Evolutionary conservation across 2,329 filamentous ascomycete genomes (phyloP), one percentile per base, ranked within the genome.

Genomic region (Cordyceps tenuipes): DNA sequence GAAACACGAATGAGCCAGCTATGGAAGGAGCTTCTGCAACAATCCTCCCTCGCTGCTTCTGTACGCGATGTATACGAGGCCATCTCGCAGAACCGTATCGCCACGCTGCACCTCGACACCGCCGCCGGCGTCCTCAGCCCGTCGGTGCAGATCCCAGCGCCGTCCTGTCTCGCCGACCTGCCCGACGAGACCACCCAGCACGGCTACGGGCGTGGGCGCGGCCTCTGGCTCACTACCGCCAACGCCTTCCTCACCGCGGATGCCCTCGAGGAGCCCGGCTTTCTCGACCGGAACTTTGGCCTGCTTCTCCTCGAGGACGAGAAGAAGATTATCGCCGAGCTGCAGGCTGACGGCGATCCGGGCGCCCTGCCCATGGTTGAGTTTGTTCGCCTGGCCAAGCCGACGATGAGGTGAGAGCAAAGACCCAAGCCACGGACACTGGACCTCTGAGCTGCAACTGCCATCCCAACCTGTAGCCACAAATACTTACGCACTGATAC

Each of bases 151-250:
- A 85, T 87, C 21, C 84, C 84, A 0, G 74, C 84, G 23, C 83
- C 84, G 0, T 84, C 84, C 56, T 91, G 89, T 61, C 85, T 91
- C 2, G 81, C 87, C 1, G 89, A 90, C 66, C 78, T 94, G 1
- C 87, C 82, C 2, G 81, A 87, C 17, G 83, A 85, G 29, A 86
- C 90, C 59, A 82, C 7, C 8, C 34, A 36, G 34, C 34, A 36
- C 34, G 34, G 34, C 34, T 12, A 9, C 34, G 34, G 82, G 36
- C 59, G 57, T 17, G 82, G 86, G 64, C 86, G 84, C 5, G 90
- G 91, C 0, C 79, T 96, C 0, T 93, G 91, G 87, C 78, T 96
- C 21, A 96, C 91, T 0, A 96, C 91, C 0, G 89, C 91, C 34
- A 91, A 93, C 66, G 86, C 87, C 12, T 82, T 91, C 48, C 78